Conservation (phyloP, 2,329 filamentous ascomycete species). For the Cylindrodendrum hubeiense region DNA sequence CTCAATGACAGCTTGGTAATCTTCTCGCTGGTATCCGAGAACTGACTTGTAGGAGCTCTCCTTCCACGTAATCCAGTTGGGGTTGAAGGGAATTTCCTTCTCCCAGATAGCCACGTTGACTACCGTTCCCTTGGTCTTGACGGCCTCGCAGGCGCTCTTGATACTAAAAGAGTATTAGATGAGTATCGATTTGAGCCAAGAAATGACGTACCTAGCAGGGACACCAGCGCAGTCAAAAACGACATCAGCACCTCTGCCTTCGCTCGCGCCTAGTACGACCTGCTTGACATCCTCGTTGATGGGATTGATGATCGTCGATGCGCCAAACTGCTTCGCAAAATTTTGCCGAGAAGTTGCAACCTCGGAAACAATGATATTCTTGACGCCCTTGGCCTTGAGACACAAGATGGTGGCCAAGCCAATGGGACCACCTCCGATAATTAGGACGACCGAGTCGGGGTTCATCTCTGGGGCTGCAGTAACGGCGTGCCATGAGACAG, state of each 20-base stretch:
- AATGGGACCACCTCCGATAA: slow-evolving; percentile 64
- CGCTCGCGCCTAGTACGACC: slow-evolving; percentile 59
- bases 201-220: slow-evolving; percentile 35
- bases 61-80: slow-evolving; percentile 44
- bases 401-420: slow-evolving; percentile 61
- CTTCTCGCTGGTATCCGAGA: slow-evolving; percentile 45
- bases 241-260: slow-evolving; percentile 65
- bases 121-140: slow-evolving; percentile 66
- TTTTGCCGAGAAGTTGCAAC: slow-evolving; percentile 55
- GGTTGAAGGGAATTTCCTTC: slow-evolving; percentile 48
- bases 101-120: slow-evolving; percentile 77
- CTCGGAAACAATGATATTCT: slow-evolving; percentile 61
- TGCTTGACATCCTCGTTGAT: slow-evolving; percentile 60
- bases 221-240: slow-evolving; percentile 74
- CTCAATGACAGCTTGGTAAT: slow-evolving; percentile 69
- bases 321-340: slow-evolving; percentile 59
- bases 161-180: slow-evolving; percentile 24
- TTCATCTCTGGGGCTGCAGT: slow-evolving; percentile 57
- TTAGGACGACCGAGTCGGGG: slow-evolving; percentile 58
- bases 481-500: slow-evolving; percentile 60
- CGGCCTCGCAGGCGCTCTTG: slow-evolving; percentile 58
- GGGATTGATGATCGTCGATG: slow-evolving; percentile 57
- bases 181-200: fast-evolving
- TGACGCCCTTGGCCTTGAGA: slow-evolving; percentile 60
- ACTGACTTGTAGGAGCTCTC: slow-evolving; percentile 44